Evolutionary conservation across 2,329 filamentous ascomycete genomes (phyloP), one percentile per base, ranked within the genome.

Genomic region (Exophiala oligosperma): DNA sequence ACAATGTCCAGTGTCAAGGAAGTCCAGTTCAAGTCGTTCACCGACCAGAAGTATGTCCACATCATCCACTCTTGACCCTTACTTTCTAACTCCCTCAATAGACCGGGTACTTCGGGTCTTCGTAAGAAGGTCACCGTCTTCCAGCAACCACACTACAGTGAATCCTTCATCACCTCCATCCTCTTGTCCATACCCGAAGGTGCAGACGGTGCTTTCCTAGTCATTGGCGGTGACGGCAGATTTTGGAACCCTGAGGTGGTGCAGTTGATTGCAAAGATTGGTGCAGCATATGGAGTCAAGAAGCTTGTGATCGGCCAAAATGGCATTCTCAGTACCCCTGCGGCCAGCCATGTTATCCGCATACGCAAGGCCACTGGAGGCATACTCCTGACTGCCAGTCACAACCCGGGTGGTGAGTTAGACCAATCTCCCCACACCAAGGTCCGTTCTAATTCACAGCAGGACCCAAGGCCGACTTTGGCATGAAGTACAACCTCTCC

Each of bases 101-200:
- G 59, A 65, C 64, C 61, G 48, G 62, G 57, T 71, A 97, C 93
- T 68, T 99, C 94, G 67, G 94, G 94, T 76, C 91, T 99, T 76
- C 92, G 94, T 66, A 99, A 99, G 81, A 97, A 96, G 86, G 94
- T 97, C 79, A 92, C 91, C 72, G 90, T 96, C 74, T 99, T 99
- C 83, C 91, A 99, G 77, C 83, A 97, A 77, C 82, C 87, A 60
- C 85, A 99, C 79, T 99, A 99, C 84, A 92, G 91, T 77, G 94
- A 99, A 79, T 87, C 93, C 52, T 99, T 99, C 75, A 85, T 99
- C 67, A 84, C 93, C 65, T 93, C 91, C 76, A 96, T 97, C 73
- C 85, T 99, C 67, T 86, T 96, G 62, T 96, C 94, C 52, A 99
- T 99, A 70, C 94, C 94, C 32, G 94, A 99, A 77, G 94, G 94